A percentile compares a stretch with the other conserved stretches of the same genome.
phyloP scores from a whole-genome alignment of 2,329 filamentous ascomycete species.

The Leptographium wingfieldii region DNA sequence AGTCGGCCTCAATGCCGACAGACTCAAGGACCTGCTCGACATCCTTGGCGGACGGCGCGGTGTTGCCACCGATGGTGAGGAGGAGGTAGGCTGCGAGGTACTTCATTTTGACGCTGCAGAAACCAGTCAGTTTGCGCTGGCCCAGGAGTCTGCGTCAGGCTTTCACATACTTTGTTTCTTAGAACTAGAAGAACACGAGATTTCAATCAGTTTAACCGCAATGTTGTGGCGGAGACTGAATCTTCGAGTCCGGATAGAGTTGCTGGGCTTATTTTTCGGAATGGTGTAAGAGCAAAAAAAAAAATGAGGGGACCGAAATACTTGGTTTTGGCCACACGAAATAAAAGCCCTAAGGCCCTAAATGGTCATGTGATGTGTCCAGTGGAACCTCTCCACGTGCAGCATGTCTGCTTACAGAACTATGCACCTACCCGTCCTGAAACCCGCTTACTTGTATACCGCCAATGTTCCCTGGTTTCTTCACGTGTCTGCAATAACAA shows the following conservation, averaged over 20 bases:
- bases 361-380: background rate
- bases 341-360: background rate
- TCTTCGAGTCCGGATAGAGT: slow-evolving; percentile 62
- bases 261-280: slow-evolving; percentile 4
- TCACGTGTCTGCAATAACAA: background rate
- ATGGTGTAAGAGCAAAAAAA: slow-evolving; percentile 3
- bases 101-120: slow-evolving; percentile 70
- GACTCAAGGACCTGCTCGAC: slow-evolving; percentile 82
- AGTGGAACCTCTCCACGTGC: background rate
- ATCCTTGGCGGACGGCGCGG: slow-evolving; percentile 71
- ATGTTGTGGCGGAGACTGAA: slow-evolving; percentile 90
- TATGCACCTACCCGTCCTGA: background rate
- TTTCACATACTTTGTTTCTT: slow-evolving; percentile 21
- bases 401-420: background rate
- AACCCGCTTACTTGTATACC: background rate
- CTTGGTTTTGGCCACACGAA: background rate
- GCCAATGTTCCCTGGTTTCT: background rate
- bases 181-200: slow-evolving; percentile 58
- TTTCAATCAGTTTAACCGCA: slow-evolving; percentile 99
- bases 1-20: slow-evolving; percentile 89
- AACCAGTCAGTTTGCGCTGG: background rate
- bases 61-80: slow-evolving; percentile 85
- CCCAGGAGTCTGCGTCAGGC: background rate
- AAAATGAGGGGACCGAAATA: slow-evolving; percentile 1
- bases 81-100: slow-evolving; percentile 99